A percentile compares a stretch with the other conserved stretches of the same genome.
phyloP scores from a whole-genome alignment of 441 rosid species.

The Populus hybrid region DNA sequence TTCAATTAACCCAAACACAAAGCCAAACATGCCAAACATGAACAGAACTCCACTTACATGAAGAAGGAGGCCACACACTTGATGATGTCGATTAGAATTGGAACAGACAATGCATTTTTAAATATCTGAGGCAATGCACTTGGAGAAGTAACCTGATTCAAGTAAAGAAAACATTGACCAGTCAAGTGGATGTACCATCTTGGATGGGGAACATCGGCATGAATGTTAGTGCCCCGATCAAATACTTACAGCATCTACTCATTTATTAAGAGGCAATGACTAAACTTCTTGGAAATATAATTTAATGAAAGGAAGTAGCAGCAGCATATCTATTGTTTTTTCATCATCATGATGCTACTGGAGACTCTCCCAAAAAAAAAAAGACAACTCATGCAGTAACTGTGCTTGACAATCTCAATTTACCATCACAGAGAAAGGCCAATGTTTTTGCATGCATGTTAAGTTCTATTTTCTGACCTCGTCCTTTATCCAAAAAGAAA shows the following conservation, averaged over 20 bases:
- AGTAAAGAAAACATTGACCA: slow-evolving; percentile 7
- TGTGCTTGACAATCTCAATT: background rate
- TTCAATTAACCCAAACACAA: background rate
- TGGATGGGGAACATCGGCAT: background rate
- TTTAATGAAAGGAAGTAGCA: background rate
- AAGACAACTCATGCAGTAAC: background rate
- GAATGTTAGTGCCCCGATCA: background rate
- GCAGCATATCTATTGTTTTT: background rate
- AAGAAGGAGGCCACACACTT: slow-evolving; percentile 68
- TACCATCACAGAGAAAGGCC: background rate
- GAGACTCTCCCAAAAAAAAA: background rate
- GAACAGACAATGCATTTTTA: slow-evolving; percentile 73
- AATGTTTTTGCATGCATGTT: background rate
- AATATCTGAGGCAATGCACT: slow-evolving; percentile 70
- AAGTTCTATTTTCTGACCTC: background rate
- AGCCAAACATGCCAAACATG: background rate
- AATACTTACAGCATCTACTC: background rate
- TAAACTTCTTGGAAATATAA: background rate
- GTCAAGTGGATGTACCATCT: slow-evolving; percentile 9
- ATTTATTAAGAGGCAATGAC: background rate
- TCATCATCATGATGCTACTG: background rate
- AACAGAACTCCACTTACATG: slow-evolving; percentile 38
- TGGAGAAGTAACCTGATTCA: slow-evolving; percentile 62
- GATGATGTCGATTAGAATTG: slow-evolving; percentile 64
- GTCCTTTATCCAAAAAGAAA: background rate